A percentile compares a stretch with the other conserved stretches of the same genome.
These are phyloP conservation scores for Helenozyma baotianmanensis DNA, from an alignment of 805 yeast genomes.

Conservation along the genomic window DNA sequence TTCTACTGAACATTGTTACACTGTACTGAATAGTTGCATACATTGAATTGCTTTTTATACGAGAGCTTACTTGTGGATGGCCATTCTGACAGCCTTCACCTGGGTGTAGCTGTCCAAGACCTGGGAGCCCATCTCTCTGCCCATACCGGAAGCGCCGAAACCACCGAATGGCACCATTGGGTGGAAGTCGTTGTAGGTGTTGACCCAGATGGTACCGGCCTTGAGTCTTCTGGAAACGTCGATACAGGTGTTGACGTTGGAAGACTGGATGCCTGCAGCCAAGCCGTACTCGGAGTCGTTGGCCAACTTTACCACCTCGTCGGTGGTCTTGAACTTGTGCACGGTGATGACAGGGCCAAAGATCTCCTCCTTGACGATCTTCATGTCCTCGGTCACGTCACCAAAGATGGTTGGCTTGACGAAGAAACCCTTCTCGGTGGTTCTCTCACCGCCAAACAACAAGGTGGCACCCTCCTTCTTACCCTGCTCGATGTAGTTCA, in stretches of 20 bases:
- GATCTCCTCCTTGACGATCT: slow-evolving; percentile 82
- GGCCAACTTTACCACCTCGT: slow-evolving; percentile 73
- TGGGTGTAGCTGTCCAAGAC: slow-evolving; percentile 84
- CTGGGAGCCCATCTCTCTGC: slow-evolving; percentile 89
- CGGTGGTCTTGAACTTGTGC: slow-evolving; percentile 74
- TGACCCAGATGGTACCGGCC: slow-evolving; percentile 91
- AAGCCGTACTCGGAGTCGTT: slow-evolving; percentile 82
- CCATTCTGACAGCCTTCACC: slow-evolving; percentile 75
- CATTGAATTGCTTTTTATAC: no score
- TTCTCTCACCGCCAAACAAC: slow-evolving; percentile 67
- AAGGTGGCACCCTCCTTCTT: slow-evolving; percentile 79
- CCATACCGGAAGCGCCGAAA: slow-evolving; percentile 82
- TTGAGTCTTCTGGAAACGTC: slow-evolving; percentile 68
- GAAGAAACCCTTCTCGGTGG: slow-evolving; percentile 56
- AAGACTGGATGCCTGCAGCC: slow-evolving; percentile 88
- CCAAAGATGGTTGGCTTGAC: slow-evolving; percentile 81
- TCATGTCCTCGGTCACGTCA: slow-evolving; percentile 69
- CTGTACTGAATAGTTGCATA: no score
- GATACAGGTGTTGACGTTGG: slow-evolving; percentile 67
- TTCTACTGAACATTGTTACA: no score
- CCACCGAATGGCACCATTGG: slow-evolving; percentile 91
- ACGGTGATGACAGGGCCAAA: slow-evolving; percentile 92
- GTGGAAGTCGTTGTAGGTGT: slow-evolving; percentile 86
- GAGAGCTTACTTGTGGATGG: slow-evolving; percentile 13
- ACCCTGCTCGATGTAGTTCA: slow-evolving; percentile 74